phyloP scores from a whole-genome alignment of 257 asterid species.

The Ilex aquifolium region DNA sequence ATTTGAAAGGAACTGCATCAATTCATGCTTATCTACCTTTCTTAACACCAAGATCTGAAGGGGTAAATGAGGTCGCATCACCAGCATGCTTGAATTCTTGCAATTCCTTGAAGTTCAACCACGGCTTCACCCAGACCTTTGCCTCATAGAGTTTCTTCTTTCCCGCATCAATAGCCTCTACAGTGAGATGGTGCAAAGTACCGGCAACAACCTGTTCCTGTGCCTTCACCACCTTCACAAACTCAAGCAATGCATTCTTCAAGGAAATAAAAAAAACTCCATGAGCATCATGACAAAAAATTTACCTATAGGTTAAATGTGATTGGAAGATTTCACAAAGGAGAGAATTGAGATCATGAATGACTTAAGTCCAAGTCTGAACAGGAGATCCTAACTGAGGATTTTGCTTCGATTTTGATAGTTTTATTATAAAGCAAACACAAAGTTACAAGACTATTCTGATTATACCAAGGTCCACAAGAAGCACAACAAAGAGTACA shows the following conservation, averaged over 20 bases:
- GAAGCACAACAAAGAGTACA: too few relatives aligned
- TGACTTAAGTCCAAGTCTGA: too few relatives aligned
- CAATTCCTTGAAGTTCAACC: constrained; percentile 78
- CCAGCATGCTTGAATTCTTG: constrained; percentile 71
- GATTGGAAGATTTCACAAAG: too few relatives aligned
- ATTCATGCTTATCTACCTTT: constrained; percentile 34
- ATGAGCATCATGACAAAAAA: too few relatives aligned
- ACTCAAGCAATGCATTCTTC: constrained; percentile 67
- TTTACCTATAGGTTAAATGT: too few relatives aligned
- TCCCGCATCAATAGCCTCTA: constrained; percentile 77
- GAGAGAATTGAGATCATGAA: too few relatives aligned
- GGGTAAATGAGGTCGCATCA: constrained; percentile 49
- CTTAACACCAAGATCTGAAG: constrained; percentile 73
- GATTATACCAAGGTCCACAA: too few relatives aligned
- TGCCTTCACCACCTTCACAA: constrained; percentile 75
- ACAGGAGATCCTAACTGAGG: too few relatives aligned
- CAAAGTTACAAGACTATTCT: too few relatives aligned
- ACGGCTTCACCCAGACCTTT: constrained; percentile 90
- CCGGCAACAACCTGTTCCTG: constrained; percentile 81
- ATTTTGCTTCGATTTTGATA: too few relatives aligned
- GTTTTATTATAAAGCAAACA: too few relatives aligned
- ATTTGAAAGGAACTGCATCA: too few relatives aligned
- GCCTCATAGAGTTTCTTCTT: constrained; percentile 71
- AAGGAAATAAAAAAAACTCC: background rate
- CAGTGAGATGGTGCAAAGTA: constrained; percentile 66